phyloP scores from a whole-genome alignment of 2,329 filamentous ascomycete species.

The Acarospora socialis region DNA sequence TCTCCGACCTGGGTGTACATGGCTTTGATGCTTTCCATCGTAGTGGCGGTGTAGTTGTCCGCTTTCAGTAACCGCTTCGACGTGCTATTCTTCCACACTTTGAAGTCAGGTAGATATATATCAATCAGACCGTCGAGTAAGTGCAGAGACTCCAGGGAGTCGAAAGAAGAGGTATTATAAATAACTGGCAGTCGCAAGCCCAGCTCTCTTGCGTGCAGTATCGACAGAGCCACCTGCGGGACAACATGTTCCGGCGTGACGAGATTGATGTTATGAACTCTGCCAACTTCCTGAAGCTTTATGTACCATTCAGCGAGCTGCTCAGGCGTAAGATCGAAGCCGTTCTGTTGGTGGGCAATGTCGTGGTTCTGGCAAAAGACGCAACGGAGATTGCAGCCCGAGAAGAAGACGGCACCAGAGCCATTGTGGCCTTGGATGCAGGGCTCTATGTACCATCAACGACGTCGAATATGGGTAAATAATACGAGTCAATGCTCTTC shows the following conservation, averaged over 20 bases:
- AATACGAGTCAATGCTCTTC: no score
- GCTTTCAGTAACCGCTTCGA: conserved; percentile 63
- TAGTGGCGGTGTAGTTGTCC: conserved; percentile 57
- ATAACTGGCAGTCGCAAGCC: conserved; percentile 61
- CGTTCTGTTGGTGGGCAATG: conserved; percentile 68
- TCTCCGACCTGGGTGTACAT: conserved; percentile 77
- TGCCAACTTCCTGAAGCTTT: conserved; percentile 65
- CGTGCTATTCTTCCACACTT: conserved; percentile 56
- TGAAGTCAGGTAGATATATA: conserved; percentile 82
- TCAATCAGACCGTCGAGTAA: conserved; percentile 68
- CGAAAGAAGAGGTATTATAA: conserved; percentile 75
- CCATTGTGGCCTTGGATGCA: conserved; percentile 73
- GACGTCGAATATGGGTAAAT: neutral
- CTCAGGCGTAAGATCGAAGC: conserved; percentile 64
- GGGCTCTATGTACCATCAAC: conserved; percentile 34
- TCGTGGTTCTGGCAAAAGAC: conserved; percentile 69
- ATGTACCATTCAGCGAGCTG: conserved; percentile 70
- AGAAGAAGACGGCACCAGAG: conserved; percentile 70
- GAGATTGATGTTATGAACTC: conserved; percentile 80
- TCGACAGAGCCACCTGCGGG: conserved; percentile 64
- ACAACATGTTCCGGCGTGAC: conserved; percentile 79
- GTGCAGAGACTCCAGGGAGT: conserved; percentile 56
- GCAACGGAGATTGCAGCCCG: conserved; percentile 60
- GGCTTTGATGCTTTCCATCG: conserved; percentile 60
- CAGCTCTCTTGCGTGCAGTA: conserved; percentile 55